These are phyloP conservation scores for Rhododendron ovatum DNA, from an alignment of 148 eudicot genomes.

Conservation along the genomic window DNA sequence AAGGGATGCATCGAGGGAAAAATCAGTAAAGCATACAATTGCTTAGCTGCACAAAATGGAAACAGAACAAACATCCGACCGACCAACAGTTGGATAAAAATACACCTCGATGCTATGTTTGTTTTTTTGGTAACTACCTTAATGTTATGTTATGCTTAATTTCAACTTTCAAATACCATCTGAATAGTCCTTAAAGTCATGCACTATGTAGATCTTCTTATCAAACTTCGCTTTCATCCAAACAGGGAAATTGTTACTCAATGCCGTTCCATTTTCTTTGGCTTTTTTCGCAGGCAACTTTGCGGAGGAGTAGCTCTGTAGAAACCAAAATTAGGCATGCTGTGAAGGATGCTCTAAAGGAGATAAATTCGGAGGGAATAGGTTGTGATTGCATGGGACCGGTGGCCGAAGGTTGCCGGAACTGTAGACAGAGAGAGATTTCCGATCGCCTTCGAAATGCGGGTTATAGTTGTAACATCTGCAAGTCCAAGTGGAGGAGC, in stretches of 20 bases:
- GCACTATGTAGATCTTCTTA: no score
- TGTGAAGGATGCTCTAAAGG: slow-evolving; percentile 21
- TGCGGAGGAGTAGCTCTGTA: slow-evolving; percentile 16
- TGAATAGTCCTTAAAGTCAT: no score
- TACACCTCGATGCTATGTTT: no score
- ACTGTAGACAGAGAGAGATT: slow-evolving; percentile 19
- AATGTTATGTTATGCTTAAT: no score
- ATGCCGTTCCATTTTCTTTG: not conserved
- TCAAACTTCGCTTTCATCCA: no score
- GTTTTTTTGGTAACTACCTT: no score
- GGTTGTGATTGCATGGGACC: slow-evolving; percentile 17
- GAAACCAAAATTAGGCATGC: slow-evolving; percentile 22
- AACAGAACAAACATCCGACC: no score
- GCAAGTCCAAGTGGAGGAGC: slow-evolving; percentile 36
- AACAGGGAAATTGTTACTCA: not conserved
- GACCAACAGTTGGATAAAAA: no score
- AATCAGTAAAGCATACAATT: no score
- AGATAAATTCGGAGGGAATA: slow-evolving; percentile 1
- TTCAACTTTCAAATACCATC: no score
- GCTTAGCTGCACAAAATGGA: no score
- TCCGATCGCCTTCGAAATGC: slow-evolving; percentile 17
- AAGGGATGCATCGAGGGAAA: no score
- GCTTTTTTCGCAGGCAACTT: slow-evolving; percentile 15
- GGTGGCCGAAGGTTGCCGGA: slow-evolving; percentile 8
- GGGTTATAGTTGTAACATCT: slow-evolving; percentile 21